Percentiles rank a stretch among this genome's conserved stretches.
These are phyloP conservation scores for Dillenia suffruticosa DNA, from an alignment of 164 flowering plant genomes.

Conservation along the genomic window DNA sequence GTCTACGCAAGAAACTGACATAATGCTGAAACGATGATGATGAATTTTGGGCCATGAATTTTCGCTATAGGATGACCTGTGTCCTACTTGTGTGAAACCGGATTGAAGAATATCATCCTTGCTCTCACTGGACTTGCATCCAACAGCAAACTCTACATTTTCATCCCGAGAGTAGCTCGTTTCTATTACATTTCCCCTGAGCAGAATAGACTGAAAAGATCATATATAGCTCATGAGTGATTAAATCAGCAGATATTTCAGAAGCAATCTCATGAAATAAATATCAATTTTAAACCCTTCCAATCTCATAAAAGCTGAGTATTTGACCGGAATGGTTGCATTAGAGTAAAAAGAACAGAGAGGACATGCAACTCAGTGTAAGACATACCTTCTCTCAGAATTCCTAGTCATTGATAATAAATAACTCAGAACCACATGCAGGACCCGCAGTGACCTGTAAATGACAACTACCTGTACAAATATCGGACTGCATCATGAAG, in stretches of 20 bases:
- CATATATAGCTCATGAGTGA: constrained; percentile 72
- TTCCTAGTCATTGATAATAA: constrained; percentile 24
- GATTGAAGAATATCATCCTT: constrained; percentile 13
- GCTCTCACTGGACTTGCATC: constrained; percentile 11
- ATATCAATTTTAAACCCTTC: neutral
- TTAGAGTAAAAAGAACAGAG: neutral
- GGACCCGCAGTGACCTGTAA: constrained; percentile 48
- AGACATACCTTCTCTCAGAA: constrained; percentile 41
- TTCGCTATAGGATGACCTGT: constrained; percentile 16
- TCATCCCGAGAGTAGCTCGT: constrained; percentile 19
- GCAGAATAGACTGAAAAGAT: constrained; percentile 75
- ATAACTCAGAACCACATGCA: constrained; percentile 44
- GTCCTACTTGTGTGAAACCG: constrained; percentile 12
- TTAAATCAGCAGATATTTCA: constrained; percentile 5
- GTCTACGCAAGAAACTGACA: constrained; percentile 19
- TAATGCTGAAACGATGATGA: neutral
- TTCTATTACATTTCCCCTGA: constrained; percentile 76
- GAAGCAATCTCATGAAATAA: neutral
- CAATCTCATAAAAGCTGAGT: neutral
- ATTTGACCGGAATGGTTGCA: neutral
- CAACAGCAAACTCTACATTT: constrained; percentile 15
- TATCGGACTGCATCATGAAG: constrained; percentile 2
- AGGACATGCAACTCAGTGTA: neutral
- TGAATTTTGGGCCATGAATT: constrained; percentile 8
- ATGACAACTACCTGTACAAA: constrained; percentile 52